A percentile compares a stretch with the other conserved stretches of the same genome.
Evolutionary conservation across 2,329 filamentous ascomycete genomes (phyloP).

Genomic region (Aspergillus bombycis): DNA sequence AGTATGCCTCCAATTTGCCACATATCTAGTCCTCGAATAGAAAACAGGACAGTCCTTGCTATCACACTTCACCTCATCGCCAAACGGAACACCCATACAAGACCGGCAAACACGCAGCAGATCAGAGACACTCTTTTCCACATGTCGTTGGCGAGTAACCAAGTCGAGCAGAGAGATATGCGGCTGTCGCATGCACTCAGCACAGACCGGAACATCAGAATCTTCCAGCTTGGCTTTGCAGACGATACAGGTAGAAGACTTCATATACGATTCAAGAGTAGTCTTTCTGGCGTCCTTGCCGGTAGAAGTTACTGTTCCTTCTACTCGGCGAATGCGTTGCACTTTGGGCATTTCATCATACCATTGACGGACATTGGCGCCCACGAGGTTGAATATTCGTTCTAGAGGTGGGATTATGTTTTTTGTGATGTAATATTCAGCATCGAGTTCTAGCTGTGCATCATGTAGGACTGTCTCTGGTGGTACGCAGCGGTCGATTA

Average conservation of each 20-base stretch:
- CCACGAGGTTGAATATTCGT: slow-evolving; percentile 94
- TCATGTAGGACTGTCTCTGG: slow-evolving; percentile 80
- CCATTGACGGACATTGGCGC: slow-evolving; percentile 87
- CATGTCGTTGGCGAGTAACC: slow-evolving; percentile 61
- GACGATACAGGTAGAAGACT: slow-evolving; percentile 74
- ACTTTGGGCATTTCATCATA: slow-evolving; percentile 97
- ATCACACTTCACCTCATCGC: slow-evolving; percentile 82
- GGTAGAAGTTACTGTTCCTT: slow-evolving; percentile 37
- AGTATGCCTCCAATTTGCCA: slow-evolving; percentile 40
- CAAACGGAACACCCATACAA: slow-evolving; percentile 73
- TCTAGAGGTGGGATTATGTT: slow-evolving; percentile 94
- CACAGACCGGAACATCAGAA: slow-evolving; percentile 48
- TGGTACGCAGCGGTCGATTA: slow-evolving; percentile 87
- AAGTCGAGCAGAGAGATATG: slow-evolving; percentile 67
- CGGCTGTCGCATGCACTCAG: slow-evolving; percentile 38
- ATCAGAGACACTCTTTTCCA: slow-evolving; percentile 66
- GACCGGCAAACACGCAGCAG: slow-evolving; percentile 74
- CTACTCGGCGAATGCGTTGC: slow-evolving; percentile 71
- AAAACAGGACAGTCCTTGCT: slow-evolving; percentile 93
- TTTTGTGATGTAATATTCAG: slow-evolving; percentile 96
- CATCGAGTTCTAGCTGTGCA: slow-evolving; percentile 78
- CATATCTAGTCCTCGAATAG: slow-evolving; percentile 58
- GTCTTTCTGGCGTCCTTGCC: slow-evolving; percentile 63
- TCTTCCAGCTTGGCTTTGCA: slow-evolving; percentile 65
- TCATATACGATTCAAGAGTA: slow-evolving; percentile 86